Conservation (phyloP, 2,329 filamentous ascomycete genomes). For the Aureobasidium namibiae region DNA sequence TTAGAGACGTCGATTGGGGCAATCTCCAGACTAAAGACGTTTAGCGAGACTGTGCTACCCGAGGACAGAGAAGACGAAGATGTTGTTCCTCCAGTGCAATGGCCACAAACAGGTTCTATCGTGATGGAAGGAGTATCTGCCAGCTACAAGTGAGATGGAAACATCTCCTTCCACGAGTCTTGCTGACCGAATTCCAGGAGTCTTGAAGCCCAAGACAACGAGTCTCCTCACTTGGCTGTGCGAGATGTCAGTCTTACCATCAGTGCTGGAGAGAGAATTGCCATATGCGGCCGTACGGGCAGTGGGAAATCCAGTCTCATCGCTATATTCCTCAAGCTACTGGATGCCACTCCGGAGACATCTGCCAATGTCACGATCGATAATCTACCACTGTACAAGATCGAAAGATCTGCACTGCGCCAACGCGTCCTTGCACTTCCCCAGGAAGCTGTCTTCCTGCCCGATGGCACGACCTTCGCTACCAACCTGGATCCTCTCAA, state of each 20-base stretch:
- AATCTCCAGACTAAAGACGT: constrained; percentile 33
- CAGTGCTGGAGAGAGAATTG: constrained; percentile 37
- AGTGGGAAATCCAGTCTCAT: constrained; percentile 47
- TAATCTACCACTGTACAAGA: constrained; percentile 38
- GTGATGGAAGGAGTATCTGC: background rate
- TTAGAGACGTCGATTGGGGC: constrained; percentile 53
- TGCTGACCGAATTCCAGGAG: background rate
- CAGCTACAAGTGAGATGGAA: background rate
- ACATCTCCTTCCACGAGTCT: too few relatives aligned
- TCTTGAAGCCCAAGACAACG: background rate
- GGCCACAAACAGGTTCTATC: background rate
- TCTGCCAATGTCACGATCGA: constrained; percentile 25
- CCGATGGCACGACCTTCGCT: constrained; percentile 34
- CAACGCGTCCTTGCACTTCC: constrained; percentile 39
- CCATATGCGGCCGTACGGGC: constrained; percentile 47
- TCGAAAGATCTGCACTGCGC: constrained; percentile 39
- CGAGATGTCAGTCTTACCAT: constrained; percentile 46
- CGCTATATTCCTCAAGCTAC: constrained; percentile 40
- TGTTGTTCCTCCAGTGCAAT: constrained; percentile 47
- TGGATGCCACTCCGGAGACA: constrained; percentile 29
- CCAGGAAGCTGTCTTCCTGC: constrained; percentile 45
- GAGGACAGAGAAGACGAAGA: constrained; percentile 34
- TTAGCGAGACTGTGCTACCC: background rate
- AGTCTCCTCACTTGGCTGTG: background rate
- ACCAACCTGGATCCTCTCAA: constrained; percentile 41